Conservation (phyloP, 768 basidiomycete genomes). For the Gautieria morchelliformis region DNA sequence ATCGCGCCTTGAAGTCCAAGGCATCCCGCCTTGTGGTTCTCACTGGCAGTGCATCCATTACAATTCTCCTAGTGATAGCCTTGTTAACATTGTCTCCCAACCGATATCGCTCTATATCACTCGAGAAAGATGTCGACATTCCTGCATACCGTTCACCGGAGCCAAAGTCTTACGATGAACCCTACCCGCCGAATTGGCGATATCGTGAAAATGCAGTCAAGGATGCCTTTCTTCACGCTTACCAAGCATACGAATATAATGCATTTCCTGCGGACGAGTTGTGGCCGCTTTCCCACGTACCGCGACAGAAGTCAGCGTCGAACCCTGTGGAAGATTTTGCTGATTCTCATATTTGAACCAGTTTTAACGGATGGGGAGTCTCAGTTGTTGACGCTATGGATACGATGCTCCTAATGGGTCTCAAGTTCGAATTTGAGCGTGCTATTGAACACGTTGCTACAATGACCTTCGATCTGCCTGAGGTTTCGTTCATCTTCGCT, state of each 20-base stretch:
- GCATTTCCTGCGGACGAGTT: constrained; percentile 14
- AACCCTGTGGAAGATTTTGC: background rate
- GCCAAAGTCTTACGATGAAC: constrained; percentile 1
- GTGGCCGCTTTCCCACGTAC: background rate
- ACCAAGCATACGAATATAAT: constrained; percentile 13
- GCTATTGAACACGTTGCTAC: constrained; percentile 6
- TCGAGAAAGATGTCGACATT: background rate
- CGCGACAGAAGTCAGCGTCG: background rate
- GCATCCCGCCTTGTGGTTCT: background rate
- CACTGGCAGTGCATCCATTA: background rate
- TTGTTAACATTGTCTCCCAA: background rate
- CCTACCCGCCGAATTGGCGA: background rate
- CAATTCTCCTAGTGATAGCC: background rate
- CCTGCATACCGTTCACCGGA: background rate
- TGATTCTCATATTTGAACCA: background rate
- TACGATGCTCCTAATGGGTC: constrained; percentile 29
- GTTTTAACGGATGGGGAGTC: constrained; percentile 19
- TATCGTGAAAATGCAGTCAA: constrained; percentile 12
- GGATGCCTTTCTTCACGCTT: constrained; percentile 15
- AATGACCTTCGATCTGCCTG: constrained; percentile 3
- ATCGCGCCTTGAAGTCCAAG: background rate
- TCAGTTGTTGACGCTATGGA: constrained; percentile 37
- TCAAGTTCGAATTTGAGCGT: constrained; percentile 11
- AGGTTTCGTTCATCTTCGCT: constrained; percentile 19
- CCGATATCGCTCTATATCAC: background rate